Base-by-base conservation (phyloP, 2,329 filamentous ascomycete genomes). In the Diplocarpon rosae region DNA sequence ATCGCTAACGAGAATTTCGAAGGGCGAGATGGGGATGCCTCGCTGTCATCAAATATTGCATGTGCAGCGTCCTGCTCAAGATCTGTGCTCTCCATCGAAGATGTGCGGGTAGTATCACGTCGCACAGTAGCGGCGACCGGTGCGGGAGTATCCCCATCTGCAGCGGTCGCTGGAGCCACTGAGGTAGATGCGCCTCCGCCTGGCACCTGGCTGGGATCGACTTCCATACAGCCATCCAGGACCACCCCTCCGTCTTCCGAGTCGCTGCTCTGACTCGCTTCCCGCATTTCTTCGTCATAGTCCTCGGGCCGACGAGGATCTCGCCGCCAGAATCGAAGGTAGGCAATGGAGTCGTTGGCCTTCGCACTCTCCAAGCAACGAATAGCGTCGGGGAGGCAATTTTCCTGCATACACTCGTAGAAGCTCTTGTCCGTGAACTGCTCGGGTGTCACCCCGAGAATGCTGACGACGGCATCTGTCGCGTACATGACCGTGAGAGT, bases 301-400 rank as follows among this genome's bases (percentile, higher is more conserved):
- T 75, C 70, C 43, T 74, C 71, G 24, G 70, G 71, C 45, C 73
- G 68, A 27, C 81, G 71, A 14, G 85, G 85, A 59, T 92, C 82
- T 42, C 84, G 75, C 57, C 84, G 90, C 75, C 80, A 85, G 62
- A 93, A 94, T 14, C 87, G 82, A 47, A 94, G 69, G 57, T 94
- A 93, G 1, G 87, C 86, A 56, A 93, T 92, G 1, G 87, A 93
- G 61, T 94, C 85, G 56, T 94, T 93, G 24, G 83, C 82, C 61
- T 94, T 94, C 16, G 87, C 86, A 52, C 83, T 83, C 63, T 93
- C 87, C 28, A 94, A 65, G 56, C 83, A 89, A 50, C 78, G 75
- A 29, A 90, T 77, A 3, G 85, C 85, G 54, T 92, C 84, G 8
- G 75, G 68, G 24, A 92, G 68, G 54, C 85, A 92, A 49, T 79